Evolutionary conservation across 1,284 basidiomycete species (phyloP), one percentile per base, ranked within the genome.

Genomic region (Phlebopus sp.): DNA sequence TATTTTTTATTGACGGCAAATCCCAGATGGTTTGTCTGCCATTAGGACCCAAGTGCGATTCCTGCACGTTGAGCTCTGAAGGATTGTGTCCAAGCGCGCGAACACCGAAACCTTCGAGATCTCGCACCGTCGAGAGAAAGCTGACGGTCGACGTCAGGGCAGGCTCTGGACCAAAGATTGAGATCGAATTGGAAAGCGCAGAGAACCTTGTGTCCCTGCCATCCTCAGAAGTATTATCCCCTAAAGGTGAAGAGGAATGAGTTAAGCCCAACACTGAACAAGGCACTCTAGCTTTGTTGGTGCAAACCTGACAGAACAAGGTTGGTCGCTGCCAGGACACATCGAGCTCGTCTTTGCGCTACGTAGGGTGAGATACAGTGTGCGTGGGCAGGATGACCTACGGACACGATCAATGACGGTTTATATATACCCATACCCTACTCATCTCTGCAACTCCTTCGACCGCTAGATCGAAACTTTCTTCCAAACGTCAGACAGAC

Each of bases 21-120:
- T 39, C 51, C 29, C 58, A 90, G 84, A 80, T 77, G 1, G 77
- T 97, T 2, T 98, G 95, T 56, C 71, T 86, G 1, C 92, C 95
- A 2, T 77, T 92, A 7, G 79, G 82, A 0, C 93, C 95, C 0
- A 77, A 84, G 30, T 98, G 95, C 61, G 86, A 89, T 53, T 59
- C 78, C n/a, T 95, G 93, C 59, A 73, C 76, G 4, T 65, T 89
- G 35, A 82, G 76, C 50, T 55, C 66, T 0, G 68, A 63, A 43
- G 77, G 68, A 35, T 74, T 83, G 4, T 87, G 81, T 64, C 86
- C 80, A 1, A 87, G 80, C 52, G 82, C 75, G n/a, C 69, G 67
- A 46, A 71, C 55, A 15, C 62, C 65, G 50, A 73, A 57, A 43
- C 54, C 55, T 29, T 55, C 50, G 15, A 68, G 61, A 37, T 42